Evolutionary conservation across 768 basidiomycete genomes (phyloP).

Genomic region (Mrakia blollopis): DNA sequence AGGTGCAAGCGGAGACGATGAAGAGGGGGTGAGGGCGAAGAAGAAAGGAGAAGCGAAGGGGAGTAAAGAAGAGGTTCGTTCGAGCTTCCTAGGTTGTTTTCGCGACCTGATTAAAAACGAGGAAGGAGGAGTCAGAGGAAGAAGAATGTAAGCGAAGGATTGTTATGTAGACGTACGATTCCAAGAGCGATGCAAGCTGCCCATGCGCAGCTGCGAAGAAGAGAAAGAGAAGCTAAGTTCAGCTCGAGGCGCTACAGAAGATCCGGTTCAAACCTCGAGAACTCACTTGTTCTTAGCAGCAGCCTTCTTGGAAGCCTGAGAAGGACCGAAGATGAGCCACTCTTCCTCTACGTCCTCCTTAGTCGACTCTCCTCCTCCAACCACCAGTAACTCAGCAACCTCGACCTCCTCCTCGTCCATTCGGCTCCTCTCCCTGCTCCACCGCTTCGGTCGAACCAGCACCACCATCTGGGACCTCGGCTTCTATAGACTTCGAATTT

Average conservation of each 20-base stretch:
- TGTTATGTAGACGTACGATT: neutral
- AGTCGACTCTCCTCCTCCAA: neutral
- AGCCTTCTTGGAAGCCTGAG: neutral
- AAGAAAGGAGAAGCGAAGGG: neutral
- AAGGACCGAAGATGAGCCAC: neutral
- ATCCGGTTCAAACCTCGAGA: neutral
- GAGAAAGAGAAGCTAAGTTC: neutral
- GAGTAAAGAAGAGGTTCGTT: neutral
- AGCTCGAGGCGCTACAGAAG: conserved; percentile 6
- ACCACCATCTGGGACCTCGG: too few relatives aligned
- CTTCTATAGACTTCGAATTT: too few relatives aligned
- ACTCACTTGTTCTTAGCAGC: neutral
- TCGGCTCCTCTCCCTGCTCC: neutral
- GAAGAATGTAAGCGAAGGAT: neutral
- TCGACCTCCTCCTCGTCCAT: neutral
- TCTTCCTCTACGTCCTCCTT: neutral
- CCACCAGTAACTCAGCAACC: neutral
- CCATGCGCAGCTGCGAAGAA: neutral
- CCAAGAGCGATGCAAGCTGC: neutral
- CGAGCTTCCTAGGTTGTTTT: neutral
- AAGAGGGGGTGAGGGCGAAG: too few relatives aligned
- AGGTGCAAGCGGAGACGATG: neutral
- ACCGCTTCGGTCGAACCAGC: too few relatives aligned
- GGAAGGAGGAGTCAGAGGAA: neutral
- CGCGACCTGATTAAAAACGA: neutral